Base-by-base conservation (phyloP, 2,329 filamentous ascomycete genomes). In the Penicillium sumatraense region DNA sequence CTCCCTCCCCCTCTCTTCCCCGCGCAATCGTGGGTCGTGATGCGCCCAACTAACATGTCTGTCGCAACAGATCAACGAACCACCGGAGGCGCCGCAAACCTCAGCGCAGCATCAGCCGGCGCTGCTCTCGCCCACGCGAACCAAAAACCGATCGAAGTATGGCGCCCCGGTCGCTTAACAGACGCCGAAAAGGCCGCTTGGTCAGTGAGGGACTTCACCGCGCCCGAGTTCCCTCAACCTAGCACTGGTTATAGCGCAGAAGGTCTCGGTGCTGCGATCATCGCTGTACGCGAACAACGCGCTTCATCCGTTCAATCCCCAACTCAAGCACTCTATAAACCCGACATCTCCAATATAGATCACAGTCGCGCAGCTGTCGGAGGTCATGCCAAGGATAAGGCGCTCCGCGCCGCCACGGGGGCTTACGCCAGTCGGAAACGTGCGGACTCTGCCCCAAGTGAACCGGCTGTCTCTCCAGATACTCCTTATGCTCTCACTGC, bases 61-160 rank as follows among this genome's bases (percentile, higher is more conserved):
- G 10, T 56, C 23, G 26, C 38, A 21, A 31, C 31, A 72, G 69
- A 62, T 42, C 47, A 62, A 53, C 64, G 59, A 51, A 61, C 56
- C n/a, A 63, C 64, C 3, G 62, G 83, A 66, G 89, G 90, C 11
- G 86, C 88, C 3, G 88, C 89, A 33, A 74, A 73, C 23, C 71
- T 79, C 46, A 77, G 76, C 53, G 74, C 79, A 44, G 77, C 80
- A 49, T 90, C 90, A 53, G 90, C 90, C 57, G 84, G 88, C 61
- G 86, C 89, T 52, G 91, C 91, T 49, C 78, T 93, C 42, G 90
- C 90, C 48, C 89, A 90, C 80, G 81, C 85, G 46, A 89, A 67
- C 45, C 85, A 85, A 63, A 89, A 85, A 68, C 72, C 84, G 2
- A 78, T 86, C 48, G 83, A 89, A 70, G 78, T 80, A 69, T 89